These are phyloP conservation scores for Cynanchum wilfordii DNA, from an alignment of 257 asterid genomes.

Conservation along the genomic window DNA sequence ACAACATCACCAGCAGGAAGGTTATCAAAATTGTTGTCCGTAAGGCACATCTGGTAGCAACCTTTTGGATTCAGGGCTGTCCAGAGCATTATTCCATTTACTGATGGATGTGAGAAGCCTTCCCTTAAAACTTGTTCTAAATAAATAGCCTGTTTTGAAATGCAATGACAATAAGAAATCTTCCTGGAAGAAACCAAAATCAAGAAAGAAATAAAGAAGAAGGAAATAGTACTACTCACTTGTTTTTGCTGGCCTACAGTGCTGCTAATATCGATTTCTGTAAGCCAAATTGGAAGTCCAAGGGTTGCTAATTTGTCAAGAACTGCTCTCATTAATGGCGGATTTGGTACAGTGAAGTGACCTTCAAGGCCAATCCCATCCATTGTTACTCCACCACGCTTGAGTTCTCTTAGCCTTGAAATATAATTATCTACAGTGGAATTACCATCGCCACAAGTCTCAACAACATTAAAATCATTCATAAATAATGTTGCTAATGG, in stretches of 20 bases:
- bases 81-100: conserved; percentile 55
- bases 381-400: conserved; percentile 35
- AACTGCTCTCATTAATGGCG: conserved; percentile 44
- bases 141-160: conserved; percentile 32
- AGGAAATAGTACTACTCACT: conserved; percentile 23
- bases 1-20: conserved; percentile 52
- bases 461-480: conserved; percentile 48
- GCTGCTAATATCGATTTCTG: conserved; percentile 48
- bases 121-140: conserved; percentile 49
- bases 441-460: conserved; percentile 38
- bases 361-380: conserved; percentile 50
- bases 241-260: conserved; percentile 33
- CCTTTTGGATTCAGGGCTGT: conserved; percentile 37
- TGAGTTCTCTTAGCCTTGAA: conserved; percentile 33
- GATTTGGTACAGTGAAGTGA: conserved; percentile 42
- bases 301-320: conserved; percentile 46
- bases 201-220: background rate
- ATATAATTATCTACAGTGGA: conserved; percentile 43
- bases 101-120: conserved; percentile 51
- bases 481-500: conserved; percentile 45
- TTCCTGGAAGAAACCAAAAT: no score
- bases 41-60: conserved; percentile 61
- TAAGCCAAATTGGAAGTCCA: conserved; percentile 47
- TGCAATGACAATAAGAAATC: background rate
- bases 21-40: conserved; percentile 37